A percentile compares a stretch with the other conserved stretches of the same genome.
Evolutionary conservation across 2,329 filamentous ascomycete genomes (phyloP).

Genomic region (Leptodontidium sp.): DNA sequence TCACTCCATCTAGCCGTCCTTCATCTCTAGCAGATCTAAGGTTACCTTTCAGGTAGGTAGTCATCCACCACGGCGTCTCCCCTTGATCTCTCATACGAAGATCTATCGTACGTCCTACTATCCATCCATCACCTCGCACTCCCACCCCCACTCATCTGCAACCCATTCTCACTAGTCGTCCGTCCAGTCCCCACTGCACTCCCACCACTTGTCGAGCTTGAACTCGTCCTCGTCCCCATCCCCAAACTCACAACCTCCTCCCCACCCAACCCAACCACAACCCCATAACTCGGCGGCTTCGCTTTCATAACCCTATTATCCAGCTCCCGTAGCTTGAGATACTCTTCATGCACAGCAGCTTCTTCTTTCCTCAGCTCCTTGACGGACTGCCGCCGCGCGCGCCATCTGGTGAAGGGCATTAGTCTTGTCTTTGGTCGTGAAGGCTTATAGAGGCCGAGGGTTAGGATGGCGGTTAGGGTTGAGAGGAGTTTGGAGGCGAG

Average conservation of each 20-base stretch:
- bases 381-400: conserved; percentile 32
- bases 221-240: conserved; percentile 11
- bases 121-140: not conserved
- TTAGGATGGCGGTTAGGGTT: not conserved
- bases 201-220: conserved; percentile 5
- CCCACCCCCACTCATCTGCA: not conserved
- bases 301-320: conserved; percentile 51
- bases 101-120: not conserved
- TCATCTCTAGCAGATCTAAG: not conserved
- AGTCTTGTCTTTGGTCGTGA: not conserved
- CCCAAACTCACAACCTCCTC: not conserved
- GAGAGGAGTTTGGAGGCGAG: not conserved
- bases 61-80: no score
- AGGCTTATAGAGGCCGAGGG: not conserved
- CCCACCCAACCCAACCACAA: not conserved
- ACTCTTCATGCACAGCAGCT: conserved; percentile 61
- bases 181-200: not conserved
- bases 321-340: conserved; percentile 55
- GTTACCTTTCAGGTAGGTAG: no score
- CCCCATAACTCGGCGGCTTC: conserved; percentile 24
- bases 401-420: conserved; percentile 20
- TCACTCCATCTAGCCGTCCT: not conserved
- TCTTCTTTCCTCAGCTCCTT: conserved; percentile 55
- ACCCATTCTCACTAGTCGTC: not conserved
- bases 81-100: no score